A percentile compares a stretch with the other conserved stretches of the same genome.
phyloP scores from a whole-genome alignment of 75 land plant species.

The Azolla pinnata region DNA sequence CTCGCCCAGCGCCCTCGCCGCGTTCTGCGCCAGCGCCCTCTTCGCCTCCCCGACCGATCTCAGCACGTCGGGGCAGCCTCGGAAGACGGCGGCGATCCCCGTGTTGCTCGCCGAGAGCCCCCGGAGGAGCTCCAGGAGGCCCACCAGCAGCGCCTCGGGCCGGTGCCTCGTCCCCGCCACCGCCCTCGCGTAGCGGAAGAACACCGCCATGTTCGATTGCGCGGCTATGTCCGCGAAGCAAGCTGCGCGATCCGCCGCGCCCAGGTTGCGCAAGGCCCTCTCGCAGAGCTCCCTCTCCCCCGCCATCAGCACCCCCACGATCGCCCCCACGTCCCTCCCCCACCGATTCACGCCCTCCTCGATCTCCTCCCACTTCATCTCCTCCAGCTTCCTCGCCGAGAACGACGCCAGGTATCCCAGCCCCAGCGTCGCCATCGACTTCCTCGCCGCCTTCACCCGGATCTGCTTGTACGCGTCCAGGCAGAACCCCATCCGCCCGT shows the following conservation, averaged over 20 bases:
- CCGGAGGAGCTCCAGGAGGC: slow-evolving; percentile 14
- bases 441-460: slow-evolving; percentile 5
- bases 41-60: slow-evolving; percentile 3
- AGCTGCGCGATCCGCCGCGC: neutral
- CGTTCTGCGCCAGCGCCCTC: slow-evolving; percentile 3
- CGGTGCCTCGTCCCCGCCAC: slow-evolving; percentile 8
- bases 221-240: slow-evolving; percentile 4
- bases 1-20: slow-evolving; percentile 8
- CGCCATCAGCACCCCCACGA: slow-evolving; percentile 8
- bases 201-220: neutral
- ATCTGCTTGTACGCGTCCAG: slow-evolving; percentile 7
- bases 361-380: slow-evolving; percentile 11
- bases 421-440: slow-evolving; percentile 8
- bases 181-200: slow-evolving; percentile 10
- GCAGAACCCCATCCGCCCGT: slow-evolving; percentile 6
- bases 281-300: slow-evolving; percentile 14
- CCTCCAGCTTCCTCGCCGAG: neutral
- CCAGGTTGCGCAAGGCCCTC: slow-evolving; percentile 7
- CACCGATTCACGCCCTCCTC: slow-evolving; percentile 8
- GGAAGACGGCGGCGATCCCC: neutral
- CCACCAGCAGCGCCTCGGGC: slow-evolving; percentile 17
- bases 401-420: slow-evolving; percentile 6
- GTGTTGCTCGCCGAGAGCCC: slow-evolving; percentile 3
- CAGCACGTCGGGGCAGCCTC: slow-evolving; percentile 6
- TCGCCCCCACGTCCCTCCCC: neutral